These are phyloP conservation scores for Reticulomyxa filosa DNA, from an alignment of 78 protist species.

Conservation along the genomic window DNA sequence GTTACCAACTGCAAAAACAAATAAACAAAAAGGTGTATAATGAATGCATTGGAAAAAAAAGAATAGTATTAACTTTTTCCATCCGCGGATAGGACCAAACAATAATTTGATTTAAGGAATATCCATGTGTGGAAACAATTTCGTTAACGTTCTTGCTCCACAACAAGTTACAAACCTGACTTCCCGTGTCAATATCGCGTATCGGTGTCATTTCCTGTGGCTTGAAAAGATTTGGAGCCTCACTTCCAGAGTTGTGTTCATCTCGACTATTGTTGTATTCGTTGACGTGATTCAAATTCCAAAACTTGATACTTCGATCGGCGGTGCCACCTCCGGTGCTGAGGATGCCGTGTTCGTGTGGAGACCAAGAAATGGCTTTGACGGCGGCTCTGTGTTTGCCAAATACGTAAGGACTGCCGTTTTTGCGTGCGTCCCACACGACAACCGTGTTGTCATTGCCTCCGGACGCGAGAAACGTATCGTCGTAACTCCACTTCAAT, in stretches of 20 bases:
- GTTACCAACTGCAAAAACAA: constrained; percentile 43
- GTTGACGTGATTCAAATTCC: too few species aligned
- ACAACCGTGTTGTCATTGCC: constrained; percentile 86
- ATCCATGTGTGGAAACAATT: constrained; percentile 81
- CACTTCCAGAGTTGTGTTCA: too few species aligned
- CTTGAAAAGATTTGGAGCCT: constrained; percentile 60
- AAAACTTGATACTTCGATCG: constrained; percentile 77
- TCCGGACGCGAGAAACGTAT: constrained; percentile 76
- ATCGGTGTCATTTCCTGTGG: too few species aligned
- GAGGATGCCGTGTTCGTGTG: not conserved
- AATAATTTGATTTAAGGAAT: constrained; percentile 32
- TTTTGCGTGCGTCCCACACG: constrained; percentile 48
- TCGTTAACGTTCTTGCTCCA: constrained; percentile 39
- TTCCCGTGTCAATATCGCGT: constrained; percentile 16
- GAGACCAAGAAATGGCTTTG: constrained; percentile 62
- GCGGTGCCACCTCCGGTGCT: constrained; percentile 87
- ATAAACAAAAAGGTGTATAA: too few species aligned
- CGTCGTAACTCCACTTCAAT: not conserved
- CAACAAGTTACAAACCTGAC: constrained; percentile 13
- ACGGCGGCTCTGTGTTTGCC: constrained; percentile 58
- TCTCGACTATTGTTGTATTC: too few species aligned
- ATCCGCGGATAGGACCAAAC: constrained; percentile 87
- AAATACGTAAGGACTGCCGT: constrained; percentile 4
- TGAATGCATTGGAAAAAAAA: too few species aligned
- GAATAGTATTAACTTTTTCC: constrained; percentile 47